Percentiles rank a stretch among this genome's conserved stretches.
phyloP scores from a whole-genome alignment of 2,329 filamentous ascomycete genomes.

The Diaporthe caulivora region DNA sequence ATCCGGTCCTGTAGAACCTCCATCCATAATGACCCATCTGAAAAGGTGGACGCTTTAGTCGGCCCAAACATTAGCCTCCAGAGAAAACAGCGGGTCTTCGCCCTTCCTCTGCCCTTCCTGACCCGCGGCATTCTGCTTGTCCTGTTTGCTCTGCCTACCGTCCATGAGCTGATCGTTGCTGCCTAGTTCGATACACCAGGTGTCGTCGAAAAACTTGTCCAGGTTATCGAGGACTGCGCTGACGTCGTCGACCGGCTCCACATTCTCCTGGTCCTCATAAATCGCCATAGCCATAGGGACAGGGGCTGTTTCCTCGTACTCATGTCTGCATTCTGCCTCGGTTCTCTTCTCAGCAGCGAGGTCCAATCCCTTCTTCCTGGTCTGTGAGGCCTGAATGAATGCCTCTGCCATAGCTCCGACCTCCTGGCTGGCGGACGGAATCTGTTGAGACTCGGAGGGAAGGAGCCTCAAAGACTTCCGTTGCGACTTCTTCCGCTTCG shows the following conservation, averaged over 20 bases:
- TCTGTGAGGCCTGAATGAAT: slow-evolving; percentile 60
- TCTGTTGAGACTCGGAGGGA: slow-evolving; percentile 58
- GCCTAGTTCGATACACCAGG: slow-evolving; percentile 50
- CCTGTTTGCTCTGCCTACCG: slow-evolving; percentile 37
- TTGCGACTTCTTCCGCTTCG: slow-evolving; percentile 48
- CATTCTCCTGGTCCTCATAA: slow-evolving; percentile 29
- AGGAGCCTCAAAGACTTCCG: slow-evolving; percentile 48
- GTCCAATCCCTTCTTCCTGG: slow-evolving; percentile 33
- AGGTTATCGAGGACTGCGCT: slow-evolving; percentile 60
- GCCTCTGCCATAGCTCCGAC: slow-evolving; percentile 63
- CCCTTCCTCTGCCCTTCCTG: neutral
- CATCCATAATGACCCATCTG: neutral
- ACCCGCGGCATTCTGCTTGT: neutral
- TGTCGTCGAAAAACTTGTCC: slow-evolving; percentile 56
- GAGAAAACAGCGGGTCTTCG: slow-evolving; percentile 32
- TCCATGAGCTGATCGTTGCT: slow-evolving; percentile 51
- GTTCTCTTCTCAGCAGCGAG: slow-evolving; percentile 28
- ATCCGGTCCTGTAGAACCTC: no score
- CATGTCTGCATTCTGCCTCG: neutral
- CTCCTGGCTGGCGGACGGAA: slow-evolving; percentile 51
- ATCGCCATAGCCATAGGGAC: neutral
- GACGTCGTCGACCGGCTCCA: slow-evolving; percentile 54
- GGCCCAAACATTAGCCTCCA: slow-evolving; percentile 36
- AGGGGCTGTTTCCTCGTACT: neutral
- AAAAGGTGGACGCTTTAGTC: slow-evolving; percentile 13